Evolutionary conservation across 139 green algal species (phyloP).

Genomic region (Coelastrella sp.): DNA sequence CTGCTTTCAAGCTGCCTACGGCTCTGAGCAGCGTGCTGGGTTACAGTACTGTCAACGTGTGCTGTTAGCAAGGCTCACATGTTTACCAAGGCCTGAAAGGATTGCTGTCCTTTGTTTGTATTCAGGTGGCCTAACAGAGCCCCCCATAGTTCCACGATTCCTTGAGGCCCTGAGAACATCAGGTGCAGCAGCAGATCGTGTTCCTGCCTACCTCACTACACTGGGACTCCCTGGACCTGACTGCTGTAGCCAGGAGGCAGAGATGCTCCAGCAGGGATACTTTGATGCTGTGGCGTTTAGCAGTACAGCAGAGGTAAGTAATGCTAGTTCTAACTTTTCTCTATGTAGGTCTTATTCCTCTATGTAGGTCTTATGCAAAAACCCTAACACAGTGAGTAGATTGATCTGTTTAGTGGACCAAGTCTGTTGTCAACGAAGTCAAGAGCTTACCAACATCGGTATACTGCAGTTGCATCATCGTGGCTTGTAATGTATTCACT

Average conservation of each 20-base stretch:
- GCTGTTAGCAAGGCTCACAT: too few relatives aligned
- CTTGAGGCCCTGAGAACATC: constrained; percentile 64
- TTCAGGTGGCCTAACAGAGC: constrained; percentile 73
- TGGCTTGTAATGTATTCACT: too few relatives aligned
- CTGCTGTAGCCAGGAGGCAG: constrained; percentile 55
- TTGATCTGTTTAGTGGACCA: too few relatives aligned
- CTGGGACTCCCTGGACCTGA: constrained; percentile 36
- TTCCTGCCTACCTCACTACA: constrained; percentile 76
- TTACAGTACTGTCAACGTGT: not conserved
- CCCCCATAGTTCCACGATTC: constrained; percentile 78
- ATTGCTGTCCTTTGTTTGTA: too few relatives aligned
- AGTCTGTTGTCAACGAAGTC: too few relatives aligned
- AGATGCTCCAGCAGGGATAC: constrained; percentile 62
- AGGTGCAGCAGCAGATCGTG: constrained; percentile 59
- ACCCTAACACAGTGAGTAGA: too few relatives aligned
- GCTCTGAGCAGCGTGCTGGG: not conserved
- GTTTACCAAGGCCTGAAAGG: too few relatives aligned
- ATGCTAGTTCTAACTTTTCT: too few relatives aligned
- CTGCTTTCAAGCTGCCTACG: constrained; percentile 3
- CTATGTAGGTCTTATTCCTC: too few relatives aligned
- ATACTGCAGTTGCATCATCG: too few relatives aligned
- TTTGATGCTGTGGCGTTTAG: constrained; percentile 76
- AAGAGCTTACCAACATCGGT: too few relatives aligned
- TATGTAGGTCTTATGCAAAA: too few relatives aligned
- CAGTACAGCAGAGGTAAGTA: constrained; percentile 72